Base-by-base conservation (phyloP, 73 alveolate genomes). In the Tetrahymena malaccensis region DNA sequence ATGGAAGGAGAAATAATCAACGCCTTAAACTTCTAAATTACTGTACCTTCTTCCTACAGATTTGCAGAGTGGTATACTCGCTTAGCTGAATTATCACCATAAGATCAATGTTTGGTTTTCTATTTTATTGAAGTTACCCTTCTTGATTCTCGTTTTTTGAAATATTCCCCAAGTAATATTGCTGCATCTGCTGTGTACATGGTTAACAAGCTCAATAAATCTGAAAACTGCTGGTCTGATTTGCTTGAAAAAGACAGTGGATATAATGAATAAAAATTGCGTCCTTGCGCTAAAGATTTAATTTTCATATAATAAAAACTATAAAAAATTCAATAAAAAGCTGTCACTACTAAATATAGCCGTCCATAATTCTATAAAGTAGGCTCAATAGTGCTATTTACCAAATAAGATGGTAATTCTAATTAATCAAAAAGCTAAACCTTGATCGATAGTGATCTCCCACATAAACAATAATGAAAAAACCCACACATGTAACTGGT, bases 1-100 rank as follows among this genome's bases (percentile, higher is more conserved):
- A 96, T 97, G 98, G 99, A 97, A 96, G 95, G 97, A 43, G 97
- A 97, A 94, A 97, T 97, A 35, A 89, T 97, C 17, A 83, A 94
- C 40, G 97, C 97, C 37, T 96, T 97, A 85, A 96, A 97, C 85
- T 97, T 97, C 94, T 43, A 96, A 7, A 96, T 97, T 31, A 96
- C 97, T 35, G 94, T 94, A 93, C 99, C 99, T 58, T 96, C 98
- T 9, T 96, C 98, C 16, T 96, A 96, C 40, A 95, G 97, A 93
- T 97, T 97, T 95, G 96, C 96, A 19, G 96, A 97, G 55, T 94
- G 96, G 94, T 96, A 96, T 85, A 95, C 97, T n/a, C 93, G 96
- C 55, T 96, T 96, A 89, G 97, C 97, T 83, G 94, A 96, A 17
- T 97, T 97, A 25, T 85, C 94, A 38, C 85, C 97, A 57, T 96